Evolutionary conservation across 805 yeast genomes (phyloP).

Genomic region (Cyberlindnera xylosilytica): DNA sequence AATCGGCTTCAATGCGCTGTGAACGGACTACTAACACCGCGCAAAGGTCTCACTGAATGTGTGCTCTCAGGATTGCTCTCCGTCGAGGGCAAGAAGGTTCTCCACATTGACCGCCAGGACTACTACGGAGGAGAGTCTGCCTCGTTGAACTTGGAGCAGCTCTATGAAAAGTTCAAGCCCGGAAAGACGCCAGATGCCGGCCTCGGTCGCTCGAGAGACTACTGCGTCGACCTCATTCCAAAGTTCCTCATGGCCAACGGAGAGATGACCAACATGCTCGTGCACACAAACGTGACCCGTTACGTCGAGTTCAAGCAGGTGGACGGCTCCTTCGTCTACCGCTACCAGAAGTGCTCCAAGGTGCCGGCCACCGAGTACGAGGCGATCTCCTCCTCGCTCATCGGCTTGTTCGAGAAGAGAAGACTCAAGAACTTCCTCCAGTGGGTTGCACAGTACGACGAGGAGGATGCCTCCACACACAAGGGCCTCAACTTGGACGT

Average conservation of each 20-base stretch:
- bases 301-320: constrained; percentile 96
- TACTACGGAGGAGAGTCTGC: constrained; percentile 94
- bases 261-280: constrained; percentile 90
- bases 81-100: constrained; percentile 96
- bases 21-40: neutral
- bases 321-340: constrained; percentile 90
- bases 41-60: constrained; percentile 88
- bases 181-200: constrained; percentile 57
- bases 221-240: constrained; percentile 97
- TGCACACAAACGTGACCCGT: constrained; percentile 93
- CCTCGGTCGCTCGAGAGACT: constrained; percentile 90
- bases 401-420: constrained; percentile 96
- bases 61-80: constrained; percentile 89
- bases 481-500: constrained; percentile 82
- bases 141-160: constrained; percentile 67
- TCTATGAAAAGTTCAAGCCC: constrained; percentile 86
- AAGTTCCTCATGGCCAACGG: constrained; percentile 98
- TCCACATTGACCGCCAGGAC: constrained; percentile 94
- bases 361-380: constrained; percentile 92
- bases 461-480: constrained; percentile 75
- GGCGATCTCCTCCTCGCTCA: constrained; percentile 85
- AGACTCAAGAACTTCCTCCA: constrained; percentile 91
- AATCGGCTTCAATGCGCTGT: too few species aligned
- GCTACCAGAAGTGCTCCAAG: constrained; percentile 83
- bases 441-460: constrained; percentile 78